Evolutionary conservation across 352 stramenopile species (phyloP).

Genomic region (Phytophthora pinifolia): DNA sequence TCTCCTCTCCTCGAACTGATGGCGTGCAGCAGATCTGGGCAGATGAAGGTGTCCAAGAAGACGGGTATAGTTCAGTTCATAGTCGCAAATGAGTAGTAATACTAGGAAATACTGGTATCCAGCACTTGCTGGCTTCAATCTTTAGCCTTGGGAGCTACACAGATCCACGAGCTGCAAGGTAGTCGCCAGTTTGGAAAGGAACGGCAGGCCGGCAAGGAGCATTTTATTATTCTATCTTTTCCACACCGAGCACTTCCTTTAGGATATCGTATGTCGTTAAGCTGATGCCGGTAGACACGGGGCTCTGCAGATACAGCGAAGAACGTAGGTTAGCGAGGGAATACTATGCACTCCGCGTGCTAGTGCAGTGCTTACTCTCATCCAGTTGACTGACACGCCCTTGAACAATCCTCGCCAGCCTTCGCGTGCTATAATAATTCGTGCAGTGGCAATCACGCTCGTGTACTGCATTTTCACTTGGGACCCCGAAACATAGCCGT

Average conservation of each 20-base stretch:
- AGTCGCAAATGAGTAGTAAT: too few species aligned
- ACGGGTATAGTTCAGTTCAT: too few species aligned
- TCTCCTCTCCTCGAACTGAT: conserved; percentile 19
- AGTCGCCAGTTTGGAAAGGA: too few species aligned
- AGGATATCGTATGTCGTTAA: conserved; percentile 86
- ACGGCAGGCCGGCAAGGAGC: too few species aligned
- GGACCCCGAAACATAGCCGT: conserved; percentile 67
- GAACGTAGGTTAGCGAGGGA: background rate
- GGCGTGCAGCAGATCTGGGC: too few species aligned
- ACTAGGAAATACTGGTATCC: too few species aligned
- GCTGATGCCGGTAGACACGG: conserved; percentile 83
- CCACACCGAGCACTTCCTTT: conserved; percentile 83
- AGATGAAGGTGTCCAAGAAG: too few species aligned
- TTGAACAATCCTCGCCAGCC: conserved; percentile 86
- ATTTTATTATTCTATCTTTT: conserved; percentile 63
- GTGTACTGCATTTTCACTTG: conserved; percentile 59
- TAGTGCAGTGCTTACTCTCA: conserved; percentile 55
- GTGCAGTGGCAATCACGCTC: conserved; percentile 60
- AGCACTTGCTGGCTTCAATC: conserved; percentile 5
- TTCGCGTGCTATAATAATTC: conserved; percentile 73
- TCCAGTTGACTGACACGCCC: conserved; percentile 86
- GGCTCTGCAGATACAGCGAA: conserved; percentile 49
- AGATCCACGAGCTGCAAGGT: too few species aligned
- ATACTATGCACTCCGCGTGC: background rate
- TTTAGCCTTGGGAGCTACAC: too few species aligned